Evolutionary conservation across 2,329 filamentous ascomycete species (phyloP).

Genomic region (Nemania sp.): DNA sequence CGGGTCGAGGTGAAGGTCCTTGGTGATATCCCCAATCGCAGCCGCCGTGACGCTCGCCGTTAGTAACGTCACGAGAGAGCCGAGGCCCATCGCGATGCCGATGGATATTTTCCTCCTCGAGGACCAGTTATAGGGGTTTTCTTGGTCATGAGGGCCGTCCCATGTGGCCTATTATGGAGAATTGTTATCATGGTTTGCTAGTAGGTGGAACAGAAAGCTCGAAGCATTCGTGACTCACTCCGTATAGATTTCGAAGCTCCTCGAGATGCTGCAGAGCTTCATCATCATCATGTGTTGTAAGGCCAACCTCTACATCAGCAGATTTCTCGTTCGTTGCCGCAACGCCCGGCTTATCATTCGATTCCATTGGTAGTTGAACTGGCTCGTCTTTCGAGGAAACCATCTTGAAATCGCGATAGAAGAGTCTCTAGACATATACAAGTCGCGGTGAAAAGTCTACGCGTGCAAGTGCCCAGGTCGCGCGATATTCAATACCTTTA

Average conservation of each 20-base stretch:
- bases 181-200: not conserved
- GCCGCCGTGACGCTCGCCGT: conserved; percentile 46
- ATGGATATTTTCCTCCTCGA: conserved; percentile 30
- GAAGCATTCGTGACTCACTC: conserved; percentile 2
- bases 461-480: too few relatives aligned
- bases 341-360: not conserved
- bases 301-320: not conserved
- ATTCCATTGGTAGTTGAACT: not conserved
- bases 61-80: conserved; percentile 44
- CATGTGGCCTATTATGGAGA: conserved; percentile 26
- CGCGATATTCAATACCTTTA: too few relatives aligned
- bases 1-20: conserved; percentile 39
- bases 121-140: conserved; percentile 33
- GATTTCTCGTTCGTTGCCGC: not conserved
- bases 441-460: too few relatives aligned
- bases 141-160: conserved; percentile 32
- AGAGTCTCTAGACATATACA: too few relatives aligned
- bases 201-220: not conserved
- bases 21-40: conserved; percentile 40
- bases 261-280: conserved; percentile 13
- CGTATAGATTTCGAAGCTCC: conserved; percentile 11
- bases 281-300: not conserved
- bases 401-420: not conserved
- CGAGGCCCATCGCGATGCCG: conserved; percentile 41
- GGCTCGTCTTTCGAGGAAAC: not conserved